phyloP scores from a whole-genome alignment of 164 flowering plant genomes.

The Saururus chinensis region DNA sequence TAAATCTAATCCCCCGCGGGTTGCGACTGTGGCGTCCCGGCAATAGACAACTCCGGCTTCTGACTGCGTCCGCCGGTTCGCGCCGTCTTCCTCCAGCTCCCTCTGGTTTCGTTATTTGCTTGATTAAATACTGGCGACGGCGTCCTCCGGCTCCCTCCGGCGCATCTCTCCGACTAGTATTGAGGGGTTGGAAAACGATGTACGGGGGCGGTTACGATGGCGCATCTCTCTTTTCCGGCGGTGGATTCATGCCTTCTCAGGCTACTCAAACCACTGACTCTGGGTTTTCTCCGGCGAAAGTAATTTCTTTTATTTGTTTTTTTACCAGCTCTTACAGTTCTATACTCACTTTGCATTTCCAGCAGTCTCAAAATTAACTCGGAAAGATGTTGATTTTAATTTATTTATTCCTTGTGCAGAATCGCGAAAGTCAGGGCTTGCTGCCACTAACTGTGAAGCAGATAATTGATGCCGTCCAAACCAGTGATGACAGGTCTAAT shows the following conservation, averaged over 20 bases:
- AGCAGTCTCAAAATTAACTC: neutral
- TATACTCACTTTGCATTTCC: neutral
- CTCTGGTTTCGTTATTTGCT: too few relatives aligned
- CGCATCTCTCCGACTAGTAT: too few relatives aligned
- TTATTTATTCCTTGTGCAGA: conserved; percentile 29
- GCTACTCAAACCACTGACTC: conserved; percentile 48
- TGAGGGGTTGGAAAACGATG: conserved; percentile 13
- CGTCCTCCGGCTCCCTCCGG: neutral
- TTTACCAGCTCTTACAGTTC: neutral
- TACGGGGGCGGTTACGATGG: conserved; percentile 60
- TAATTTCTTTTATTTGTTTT: conserved; percentile 7
- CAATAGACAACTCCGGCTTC: too few relatives aligned
- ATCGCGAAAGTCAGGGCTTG: conserved; percentile 52
- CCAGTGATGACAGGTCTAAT: conserved; percentile 48
- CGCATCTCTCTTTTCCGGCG: conserved; percentile 81
- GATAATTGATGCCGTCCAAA: conserved; percentile 33
- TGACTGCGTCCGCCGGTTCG: too few relatives aligned
- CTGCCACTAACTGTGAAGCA: conserved; percentile 86
- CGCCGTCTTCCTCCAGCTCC: too few relatives aligned
- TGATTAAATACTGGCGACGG: too few relatives aligned
- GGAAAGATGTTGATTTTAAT: neutral
- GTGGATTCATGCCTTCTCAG: conserved; percentile 95
- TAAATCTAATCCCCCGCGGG: too few relatives aligned
- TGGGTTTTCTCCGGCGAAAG: conserved; percentile 52
- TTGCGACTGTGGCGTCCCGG: too few relatives aligned